phyloP scores from a whole-genome alignment of 768 basidiomycete species.

The Gloeopeniophorella convolvens region DNA sequence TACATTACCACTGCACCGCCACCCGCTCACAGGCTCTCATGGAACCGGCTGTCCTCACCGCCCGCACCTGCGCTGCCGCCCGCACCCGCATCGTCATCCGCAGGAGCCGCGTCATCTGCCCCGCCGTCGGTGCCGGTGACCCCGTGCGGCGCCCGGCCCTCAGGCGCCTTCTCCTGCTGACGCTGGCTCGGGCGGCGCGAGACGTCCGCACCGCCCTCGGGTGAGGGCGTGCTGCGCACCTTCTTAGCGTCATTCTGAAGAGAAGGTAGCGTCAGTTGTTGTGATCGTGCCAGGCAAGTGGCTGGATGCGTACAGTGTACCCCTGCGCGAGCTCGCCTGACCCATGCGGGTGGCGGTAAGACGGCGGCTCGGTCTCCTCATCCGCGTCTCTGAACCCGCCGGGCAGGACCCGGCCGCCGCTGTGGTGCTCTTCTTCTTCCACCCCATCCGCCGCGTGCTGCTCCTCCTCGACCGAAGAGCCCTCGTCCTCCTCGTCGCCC shows the following conservation, averaged over 20 bases:
- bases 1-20: background rate
- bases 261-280: background rate
- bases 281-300: background rate
- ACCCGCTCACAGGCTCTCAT: background rate
- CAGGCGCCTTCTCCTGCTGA: slow-evolving; percentile 70
- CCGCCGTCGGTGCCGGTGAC: slow-evolving; percentile 14
- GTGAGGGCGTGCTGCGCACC: slow-evolving; percentile 5
- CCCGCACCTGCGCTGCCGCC: background rate
- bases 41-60: slow-evolving; percentile 10
- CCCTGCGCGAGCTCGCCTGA: slow-evolving; percentile 38
- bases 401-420: slow-evolving; percentile 29
- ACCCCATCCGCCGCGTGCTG: slow-evolving; percentile 43
- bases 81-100: slow-evolving; percentile 5
- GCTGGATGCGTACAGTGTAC: slow-evolving; percentile 44
- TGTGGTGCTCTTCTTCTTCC: slow-evolving; percentile 42
- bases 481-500: slow-evolving; percentile 56
- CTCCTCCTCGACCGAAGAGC: slow-evolving; percentile 50
- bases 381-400: no score
- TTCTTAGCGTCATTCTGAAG: slow-evolving; percentile 35
- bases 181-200: slow-evolving; percentile 48
- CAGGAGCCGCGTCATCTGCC: slow-evolving; percentile 20
- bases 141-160: slow-evolving; percentile 39
- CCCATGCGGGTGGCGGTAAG: slow-evolving; percentile 45
- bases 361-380: slow-evolving; percentile 52
- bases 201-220: slow-evolving; percentile 28